phyloP scores from a whole-genome alignment of 805 yeast genomes.

The Spencermartinsiella europaea region DNA sequence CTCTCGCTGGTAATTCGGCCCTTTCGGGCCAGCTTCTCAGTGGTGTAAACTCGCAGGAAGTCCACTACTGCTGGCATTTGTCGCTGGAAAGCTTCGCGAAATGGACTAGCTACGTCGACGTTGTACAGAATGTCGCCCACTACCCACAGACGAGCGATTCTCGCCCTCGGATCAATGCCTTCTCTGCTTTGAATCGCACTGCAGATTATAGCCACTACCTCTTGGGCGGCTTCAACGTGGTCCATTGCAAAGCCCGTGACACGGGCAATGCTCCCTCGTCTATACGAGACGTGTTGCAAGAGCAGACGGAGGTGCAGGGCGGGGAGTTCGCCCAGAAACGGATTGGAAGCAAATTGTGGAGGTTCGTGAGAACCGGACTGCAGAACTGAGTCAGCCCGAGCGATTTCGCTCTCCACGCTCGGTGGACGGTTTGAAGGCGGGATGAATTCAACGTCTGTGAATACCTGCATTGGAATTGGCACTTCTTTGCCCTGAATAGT shows the following conservation, averaged over 20 bases:
- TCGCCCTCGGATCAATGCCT: conserved; percentile 9
- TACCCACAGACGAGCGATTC: conserved; percentile 24
- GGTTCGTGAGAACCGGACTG: not conserved
- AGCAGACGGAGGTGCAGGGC: conserved; percentile 22
- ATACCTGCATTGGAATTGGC: not conserved
- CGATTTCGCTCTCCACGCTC: not conserved
- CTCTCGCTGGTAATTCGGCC: conserved; percentile 14
- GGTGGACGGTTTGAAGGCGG: not conserved
- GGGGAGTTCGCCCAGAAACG: conserved; percentile 20
- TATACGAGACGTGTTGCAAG: conserved; percentile 22
- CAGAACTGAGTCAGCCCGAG: not conserved
- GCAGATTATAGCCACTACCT: conserved; percentile 23
- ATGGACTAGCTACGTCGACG: conserved; percentile 10
- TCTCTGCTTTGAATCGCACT: conserved; percentile 15
- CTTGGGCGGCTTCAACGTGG: conserved; percentile 22
- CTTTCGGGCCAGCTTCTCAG: not conserved
- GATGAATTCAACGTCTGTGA: not conserved
- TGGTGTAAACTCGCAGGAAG: not conserved
- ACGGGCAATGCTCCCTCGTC: conserved; percentile 28
- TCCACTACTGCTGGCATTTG: conserved; percentile 10
- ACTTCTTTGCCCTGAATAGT: not conserved
- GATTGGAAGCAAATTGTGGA: not conserved
- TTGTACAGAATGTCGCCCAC: conserved; percentile 26
- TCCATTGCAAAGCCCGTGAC: conserved; percentile 28
- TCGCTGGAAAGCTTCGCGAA: conserved; percentile 7